Base-by-base conservation (phyloP, 768 basidiomycete genomes). In the button mushroom (Agaricus bisporus) region DNA sequence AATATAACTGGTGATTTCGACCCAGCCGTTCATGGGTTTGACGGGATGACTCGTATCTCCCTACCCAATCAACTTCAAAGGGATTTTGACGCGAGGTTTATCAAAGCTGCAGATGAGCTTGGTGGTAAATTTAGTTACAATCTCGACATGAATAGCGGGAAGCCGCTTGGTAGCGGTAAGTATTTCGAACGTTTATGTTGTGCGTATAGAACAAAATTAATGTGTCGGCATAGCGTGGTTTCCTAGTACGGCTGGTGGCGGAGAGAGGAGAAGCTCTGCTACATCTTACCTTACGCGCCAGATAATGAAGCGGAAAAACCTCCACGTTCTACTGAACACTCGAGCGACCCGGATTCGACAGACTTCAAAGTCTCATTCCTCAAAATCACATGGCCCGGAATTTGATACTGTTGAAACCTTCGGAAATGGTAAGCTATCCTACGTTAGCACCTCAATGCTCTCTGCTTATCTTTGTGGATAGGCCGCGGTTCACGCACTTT, bases 1-100 rank as follows among this genome's bases (percentile, higher is more conserved):
- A 63, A 74, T 56, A 71, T 63, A 35, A 61, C 61, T 4, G 68
- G 69, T 4, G 63, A 76, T 56, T 72, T 65, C 49, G 60, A 72
- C 51, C 72, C 76, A 1, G 20, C 59, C 0, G 55, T 73, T 7
- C 75, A 76, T 58, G 66, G 72, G 11, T 63, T 60, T 15, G 51
- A 60, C 12, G 75, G 76, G 11, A 60, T 63, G 7, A 63, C 62
- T 35, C 55, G 55, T 0, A 68, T 70, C 44, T 70, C 66, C 47
- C 59, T 75, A 8, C 60, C 66, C 14, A 68, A 72, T 10, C 68
- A 56, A 51, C 25, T 25, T 26, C 61, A 69, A 10, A 49, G 55
- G 18, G 54, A 7, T 7, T 32, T 72, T 18, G 72, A 73, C 53
- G 29, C 37, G 6, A 56, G 63, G 9, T 64, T 70, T 20, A 61